Base-by-base conservation (phyloP, 2,329 filamentous ascomycete species). In the Fonsecaea pedrosoi region DNA sequence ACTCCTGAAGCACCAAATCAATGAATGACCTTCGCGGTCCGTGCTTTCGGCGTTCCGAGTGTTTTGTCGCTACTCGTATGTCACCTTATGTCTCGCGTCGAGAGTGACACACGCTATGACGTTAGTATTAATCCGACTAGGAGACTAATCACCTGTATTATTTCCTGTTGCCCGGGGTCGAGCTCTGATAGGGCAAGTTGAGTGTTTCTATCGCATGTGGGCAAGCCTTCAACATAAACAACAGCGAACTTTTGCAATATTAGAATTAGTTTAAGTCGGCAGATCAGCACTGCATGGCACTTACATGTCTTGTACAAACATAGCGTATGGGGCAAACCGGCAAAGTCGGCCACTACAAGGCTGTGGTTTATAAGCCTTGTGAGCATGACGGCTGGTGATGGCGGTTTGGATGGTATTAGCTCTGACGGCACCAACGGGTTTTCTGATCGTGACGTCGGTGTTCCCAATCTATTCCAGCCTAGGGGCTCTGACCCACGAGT, bases 331-430 rank as follows among this genome's bases (percentile, higher is more conserved):
- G 42, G 18, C 42, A 25, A 10, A 10, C 9, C 18, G 21, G 45
- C 45, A 50, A 50, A 25, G 18, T 50, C 45, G 9, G 2, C 18
- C 10, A 8, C n/a, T 38, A 50, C 18, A 50, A 25, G 45, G 45
- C 45, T 50, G 45, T 25, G 18, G 25, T 50, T 50, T 25, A 50
- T 50, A 50, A 50, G 45, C 45, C 45, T 25, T 21, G 18, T 50
- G 45, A 50, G 18, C 18, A 50, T 50, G 45, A 50, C 45, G 5
- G 45, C 18, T 13, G 25, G 25, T 25, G 25, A 25, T 25, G 25
- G 25, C 25, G 25, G 25, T 25, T 50, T 50, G 4, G 18, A n/a
- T 25, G 18, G 45, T 45, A 15, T 15, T 45, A 18, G 40, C 40
- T 18, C n/a, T 45, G 40, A 18, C 18, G 5, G n/a, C 37, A 12